Conservation (phyloP, 768 basidiomycete species). For the Termitomyces sp. region DNA sequence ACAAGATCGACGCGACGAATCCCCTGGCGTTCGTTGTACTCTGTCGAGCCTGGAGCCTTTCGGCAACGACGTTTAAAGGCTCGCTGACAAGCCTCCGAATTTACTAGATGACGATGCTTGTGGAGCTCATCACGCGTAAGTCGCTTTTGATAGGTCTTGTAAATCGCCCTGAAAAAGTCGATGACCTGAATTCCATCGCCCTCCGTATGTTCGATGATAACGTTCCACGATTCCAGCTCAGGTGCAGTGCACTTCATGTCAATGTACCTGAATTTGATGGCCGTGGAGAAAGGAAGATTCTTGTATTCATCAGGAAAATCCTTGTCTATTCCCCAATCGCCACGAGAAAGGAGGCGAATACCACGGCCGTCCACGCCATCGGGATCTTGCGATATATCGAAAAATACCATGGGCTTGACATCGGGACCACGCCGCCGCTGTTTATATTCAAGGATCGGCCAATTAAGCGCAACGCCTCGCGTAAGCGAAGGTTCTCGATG, state of each 20-base stretch:
- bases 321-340: background rate
- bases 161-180: slow-evolving; percentile 57
- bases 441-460: slow-evolving; percentile 11
- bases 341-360: background rate
- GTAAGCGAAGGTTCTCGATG: slow-evolving; percentile 8
- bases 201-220: slow-evolving; percentile 35
- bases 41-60: slow-evolving; percentile 34
- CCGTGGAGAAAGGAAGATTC: slow-evolving; percentile 23
- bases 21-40: slow-evolving; percentile 39
- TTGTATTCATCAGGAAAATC: slow-evolving; percentile 32
- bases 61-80: slow-evolving; percentile 44
- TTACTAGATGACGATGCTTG: slow-evolving; percentile 18
- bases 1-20: slow-evolving; percentile 55
- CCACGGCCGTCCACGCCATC: background rate
- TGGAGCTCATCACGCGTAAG: slow-evolving; percentile 40
- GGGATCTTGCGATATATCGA: slow-evolving; percentile 8
- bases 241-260: slow-evolving; percentile 37
- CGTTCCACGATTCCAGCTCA: slow-evolving; percentile 32
- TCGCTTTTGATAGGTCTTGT: slow-evolving; percentile 38
- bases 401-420: slow-evolving; percentile 8
- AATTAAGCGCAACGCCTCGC: slow-evolving; percentile 10
- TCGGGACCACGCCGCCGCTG: background rate
- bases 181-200: slow-evolving; percentile 40
- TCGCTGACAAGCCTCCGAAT: slow-evolving; percentile 28
- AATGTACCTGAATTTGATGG: slow-evolving; percentile 23